Conservation (phyloP, 73 alveolate species). For the Paramecium tetraurelia region DNA sequence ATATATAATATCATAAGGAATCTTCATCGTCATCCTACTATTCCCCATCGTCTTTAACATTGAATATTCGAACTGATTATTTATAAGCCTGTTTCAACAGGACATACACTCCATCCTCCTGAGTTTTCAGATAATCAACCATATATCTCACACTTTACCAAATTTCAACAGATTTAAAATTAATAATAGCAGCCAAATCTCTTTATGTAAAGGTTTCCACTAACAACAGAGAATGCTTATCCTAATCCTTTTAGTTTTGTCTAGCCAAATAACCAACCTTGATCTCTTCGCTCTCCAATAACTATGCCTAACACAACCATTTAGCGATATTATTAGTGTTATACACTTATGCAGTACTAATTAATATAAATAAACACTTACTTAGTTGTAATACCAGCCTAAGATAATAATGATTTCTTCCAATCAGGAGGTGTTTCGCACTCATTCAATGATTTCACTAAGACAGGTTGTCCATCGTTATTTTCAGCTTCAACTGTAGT, state of each 20-base stretch:
- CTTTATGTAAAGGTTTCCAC: conserved; percentile 40
- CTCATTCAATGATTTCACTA: conserved; percentile 59
- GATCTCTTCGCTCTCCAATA: conserved; percentile 50
- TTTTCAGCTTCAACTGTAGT: conserved; percentile 60
- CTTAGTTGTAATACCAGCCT: conserved; percentile 36
- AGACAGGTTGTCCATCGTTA: background rate
- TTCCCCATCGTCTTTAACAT: conserved; percentile 33
- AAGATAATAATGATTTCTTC: background rate
- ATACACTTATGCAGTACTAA: conserved; percentile 22
- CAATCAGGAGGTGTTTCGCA: conserved; percentile 60
- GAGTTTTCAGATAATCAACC: conserved; percentile 27
- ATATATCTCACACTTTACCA: conserved; percentile 31
- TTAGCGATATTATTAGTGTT: conserved; percentile 61
- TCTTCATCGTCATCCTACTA: conserved; percentile 40
- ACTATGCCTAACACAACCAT: conserved; percentile 59
- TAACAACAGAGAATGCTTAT: conserved; percentile 42
- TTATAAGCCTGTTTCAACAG: conserved; percentile 51
- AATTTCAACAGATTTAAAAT: conserved; percentile 21
- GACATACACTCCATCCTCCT: conserved; percentile 59
- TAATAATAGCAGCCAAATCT: conserved; percentile 40
- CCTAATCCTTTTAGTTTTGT: background rate
- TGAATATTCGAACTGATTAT: background rate
- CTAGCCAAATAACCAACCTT: conserved; percentile 62
- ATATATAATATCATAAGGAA: background rate
- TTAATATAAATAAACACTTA: background rate